Conservation (phyloP, 495 filamentous ascomycete species). For the Bombardia bombarda region DNA sequence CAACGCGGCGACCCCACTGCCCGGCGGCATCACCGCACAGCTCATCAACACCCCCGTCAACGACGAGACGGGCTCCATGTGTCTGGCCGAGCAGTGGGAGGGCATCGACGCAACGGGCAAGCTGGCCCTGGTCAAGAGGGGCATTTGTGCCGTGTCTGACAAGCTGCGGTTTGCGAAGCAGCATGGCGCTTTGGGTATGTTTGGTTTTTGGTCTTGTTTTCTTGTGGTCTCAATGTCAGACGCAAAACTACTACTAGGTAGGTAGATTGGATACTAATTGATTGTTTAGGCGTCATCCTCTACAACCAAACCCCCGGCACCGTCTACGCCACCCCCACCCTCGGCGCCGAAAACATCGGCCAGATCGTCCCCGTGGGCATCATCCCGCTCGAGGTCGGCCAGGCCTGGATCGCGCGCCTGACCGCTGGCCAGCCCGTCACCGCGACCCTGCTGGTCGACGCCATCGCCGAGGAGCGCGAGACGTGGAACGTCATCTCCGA, state of each 20-base stretch:
- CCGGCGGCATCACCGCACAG: conserved; percentile 11
- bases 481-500: conserved; percentile 60
- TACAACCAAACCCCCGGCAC: conserved; percentile 55
- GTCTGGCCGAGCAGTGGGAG: conserved; percentile 28
- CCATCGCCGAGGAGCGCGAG: conserved; percentile 37
- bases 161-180: conserved; percentile 51
- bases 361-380: conserved; percentile 22
- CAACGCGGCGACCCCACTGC: conserved; percentile 16
- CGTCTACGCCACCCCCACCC: conserved; percentile 40
- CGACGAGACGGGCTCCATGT: conserved; percentile 27
- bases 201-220: too few relatives aligned
- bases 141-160: conserved; percentile 50
- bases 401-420: conserved; percentile 34
- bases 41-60: conserved; percentile 21
- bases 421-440: conserved; percentile 21
- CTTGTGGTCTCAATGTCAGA: too few relatives aligned
- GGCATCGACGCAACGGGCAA: conserved; percentile 38
- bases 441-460: conserved; percentile 24
- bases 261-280: too few relatives aligned
- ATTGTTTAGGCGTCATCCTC: conserved; percentile 26
- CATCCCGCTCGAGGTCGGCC: conserved; percentile 38
- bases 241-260: too few relatives aligned
- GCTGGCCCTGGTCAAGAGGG: conserved; percentile 56
- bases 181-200: conserved; percentile 51
- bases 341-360: conserved; percentile 21